Evolutionary conservation across 441 rosid genomes (phyloP).

Genomic region (Populus hybrid): DNA sequence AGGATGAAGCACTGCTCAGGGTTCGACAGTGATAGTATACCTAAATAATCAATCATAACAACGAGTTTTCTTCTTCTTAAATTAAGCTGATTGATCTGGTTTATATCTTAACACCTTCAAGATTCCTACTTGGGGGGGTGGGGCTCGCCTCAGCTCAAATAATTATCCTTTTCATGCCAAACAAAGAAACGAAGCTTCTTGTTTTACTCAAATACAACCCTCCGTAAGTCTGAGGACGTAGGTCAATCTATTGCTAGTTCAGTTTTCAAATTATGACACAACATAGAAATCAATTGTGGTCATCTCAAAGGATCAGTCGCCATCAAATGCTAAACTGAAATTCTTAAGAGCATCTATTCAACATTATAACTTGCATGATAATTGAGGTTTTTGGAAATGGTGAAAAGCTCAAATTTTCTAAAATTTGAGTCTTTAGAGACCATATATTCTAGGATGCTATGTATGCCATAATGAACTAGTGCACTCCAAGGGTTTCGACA

Average conservation of each 20-base stretch:
- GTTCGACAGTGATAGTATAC: background rate
- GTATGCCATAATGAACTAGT: too few relatives aligned
- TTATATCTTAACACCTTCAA: background rate
- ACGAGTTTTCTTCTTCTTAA: background rate
- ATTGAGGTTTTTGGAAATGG: background rate
- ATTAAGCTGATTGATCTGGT: background rate
- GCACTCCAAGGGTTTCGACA: too few relatives aligned
- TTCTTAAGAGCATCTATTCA: background rate
- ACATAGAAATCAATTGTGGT: background rate
- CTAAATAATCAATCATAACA: background rate
- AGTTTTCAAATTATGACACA: background rate
- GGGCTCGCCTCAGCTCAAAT: background rate
- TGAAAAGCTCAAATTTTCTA: background rate
- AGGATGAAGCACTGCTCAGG: background rate
- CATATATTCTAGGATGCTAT: too few relatives aligned
- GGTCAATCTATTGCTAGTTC: background rate
- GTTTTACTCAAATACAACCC: background rate
- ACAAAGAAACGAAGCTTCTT: background rate
- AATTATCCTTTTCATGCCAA: background rate
- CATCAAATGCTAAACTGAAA: background rate
- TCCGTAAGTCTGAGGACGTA: background rate
- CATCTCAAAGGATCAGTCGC: background rate
- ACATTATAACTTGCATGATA: background rate
- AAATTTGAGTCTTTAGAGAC: background rate
- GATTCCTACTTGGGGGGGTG: background rate